Conservation (phyloP, 352 stramenopile genomes). For the Thraustotheca clavata region DNA sequence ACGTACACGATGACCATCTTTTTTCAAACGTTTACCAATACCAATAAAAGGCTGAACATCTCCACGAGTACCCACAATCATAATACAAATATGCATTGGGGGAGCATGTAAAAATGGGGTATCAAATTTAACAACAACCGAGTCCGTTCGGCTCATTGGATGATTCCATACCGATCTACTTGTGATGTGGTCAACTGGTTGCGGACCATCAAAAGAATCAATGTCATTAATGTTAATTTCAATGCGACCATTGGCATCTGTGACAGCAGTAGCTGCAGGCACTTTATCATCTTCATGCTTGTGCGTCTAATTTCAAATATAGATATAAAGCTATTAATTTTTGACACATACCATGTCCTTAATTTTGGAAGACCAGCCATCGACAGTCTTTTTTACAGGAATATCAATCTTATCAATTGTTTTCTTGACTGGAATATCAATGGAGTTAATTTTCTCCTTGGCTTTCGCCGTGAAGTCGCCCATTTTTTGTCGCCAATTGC, state of each 20-base stretch:
- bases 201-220: not conserved
- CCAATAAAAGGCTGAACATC: slow-evolving; percentile 83
- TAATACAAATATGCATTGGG: slow-evolving; percentile 75
- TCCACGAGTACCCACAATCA: slow-evolving; percentile 85
- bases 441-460: not conserved
- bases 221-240: slow-evolving; percentile 7
- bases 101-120: not conserved
- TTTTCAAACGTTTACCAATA: slow-evolving; percentile 76
- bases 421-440: not conserved
- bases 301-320: not conserved
- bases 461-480: not conserved
- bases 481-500: too few relatives aligned
- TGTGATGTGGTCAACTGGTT: not conserved
- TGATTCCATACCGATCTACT: not conserved
- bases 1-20: slow-evolving; percentile 84
- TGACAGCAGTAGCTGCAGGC: not conserved
- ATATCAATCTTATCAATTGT: not conserved
- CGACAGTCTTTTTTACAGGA: not conserved
- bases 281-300: not conserved
- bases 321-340: too few relatives aligned
- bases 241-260: not conserved
- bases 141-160: not conserved
- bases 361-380: not conserved
- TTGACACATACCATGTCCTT: not conserved
- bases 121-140: not conserved